These are phyloP conservation scores for Beauveria brongniartii DNA, from an alignment of 2,329 filamentous ascomycete genomes.

Conservation along the genomic window DNA sequence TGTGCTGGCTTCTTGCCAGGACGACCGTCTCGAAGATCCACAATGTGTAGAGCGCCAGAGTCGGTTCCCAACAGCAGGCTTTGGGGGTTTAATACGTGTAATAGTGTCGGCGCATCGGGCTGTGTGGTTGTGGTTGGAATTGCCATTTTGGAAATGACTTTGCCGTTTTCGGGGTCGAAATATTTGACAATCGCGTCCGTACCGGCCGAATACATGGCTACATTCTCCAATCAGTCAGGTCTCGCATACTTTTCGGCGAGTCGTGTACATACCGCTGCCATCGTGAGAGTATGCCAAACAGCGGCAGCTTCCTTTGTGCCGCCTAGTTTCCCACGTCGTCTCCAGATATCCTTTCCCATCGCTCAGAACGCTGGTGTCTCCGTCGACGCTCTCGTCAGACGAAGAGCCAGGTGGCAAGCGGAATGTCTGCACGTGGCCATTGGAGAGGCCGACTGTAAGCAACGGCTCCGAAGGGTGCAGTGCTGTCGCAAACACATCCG, in stretches of 20 bases:
- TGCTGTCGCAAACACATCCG: conserved; percentile 83
- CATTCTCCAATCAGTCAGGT: conserved; percentile 10
- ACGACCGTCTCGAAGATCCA: conserved; percentile 63
- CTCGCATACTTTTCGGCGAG: neutral
- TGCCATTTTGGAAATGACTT: conserved; percentile 73
- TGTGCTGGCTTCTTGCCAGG: conserved; percentile 61
- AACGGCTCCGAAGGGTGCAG: conserved; percentile 79
- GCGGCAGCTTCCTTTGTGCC: conserved; percentile 92
- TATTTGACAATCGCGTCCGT: conserved; percentile 51
- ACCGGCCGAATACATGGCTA: conserved; percentile 56
- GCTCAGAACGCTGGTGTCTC: conserved; percentile 41
- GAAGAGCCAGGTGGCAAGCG: conserved; percentile 53
- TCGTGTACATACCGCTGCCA: conserved; percentile 54
- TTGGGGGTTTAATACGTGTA: conserved; percentile 80
- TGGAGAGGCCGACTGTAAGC: conserved; percentile 76
- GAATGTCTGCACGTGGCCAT: conserved; percentile 79
- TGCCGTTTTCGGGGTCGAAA: conserved; percentile 49
- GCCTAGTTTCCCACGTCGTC: conserved; percentile 74
- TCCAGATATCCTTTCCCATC: conserved; percentile 69
- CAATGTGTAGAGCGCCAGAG: conserved; percentile 79
- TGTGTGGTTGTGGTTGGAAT: conserved; percentile 53
- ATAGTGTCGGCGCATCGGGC: conserved; percentile 67
- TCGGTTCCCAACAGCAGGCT: conserved; percentile 85
- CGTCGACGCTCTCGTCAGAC: conserved; percentile 42
- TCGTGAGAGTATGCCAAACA: conserved; percentile 71